Percentiles rank a stretch among this genome's conserved stretches.
These are phyloP conservation scores for Extremus antarcticus DNA, from an alignment of 495 filamentous ascomycete genomes.

Conservation along the genomic window DNA sequence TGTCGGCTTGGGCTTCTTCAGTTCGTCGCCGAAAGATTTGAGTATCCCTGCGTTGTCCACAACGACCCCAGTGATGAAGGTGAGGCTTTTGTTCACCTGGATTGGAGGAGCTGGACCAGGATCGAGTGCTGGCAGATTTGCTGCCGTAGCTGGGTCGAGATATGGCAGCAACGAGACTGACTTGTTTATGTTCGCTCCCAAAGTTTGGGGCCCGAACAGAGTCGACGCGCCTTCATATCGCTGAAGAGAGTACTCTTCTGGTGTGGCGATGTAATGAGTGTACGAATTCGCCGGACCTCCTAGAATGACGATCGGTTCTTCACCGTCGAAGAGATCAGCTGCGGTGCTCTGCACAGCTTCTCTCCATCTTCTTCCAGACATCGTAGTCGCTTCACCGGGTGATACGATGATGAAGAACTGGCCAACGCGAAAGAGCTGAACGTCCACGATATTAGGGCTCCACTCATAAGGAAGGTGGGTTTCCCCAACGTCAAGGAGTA, in stretches of 20 bases:
- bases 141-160: conserved; percentile 41
- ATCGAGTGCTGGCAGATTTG: conserved; percentile 29
- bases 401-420: conserved; percentile 80
- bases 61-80: conserved; percentile 72
- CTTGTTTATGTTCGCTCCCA: conserved; percentile 82
- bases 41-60: conserved; percentile 61
- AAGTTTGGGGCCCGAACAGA: conserved; percentile 82
- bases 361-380: conserved; percentile 89
- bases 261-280: conserved; percentile 89
- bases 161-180: conserved; percentile 63
- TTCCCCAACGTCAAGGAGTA: conserved; percentile 82
- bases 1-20: conserved; percentile 42
- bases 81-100: conserved; percentile 67
- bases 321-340: not conserved
- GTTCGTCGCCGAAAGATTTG: conserved; percentile 65
- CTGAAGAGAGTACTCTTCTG: conserved; percentile 83
- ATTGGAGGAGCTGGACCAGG: conserved; percentile 63
- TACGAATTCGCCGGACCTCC: conserved; percentile 95
- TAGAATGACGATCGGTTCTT: conserved; percentile 63
- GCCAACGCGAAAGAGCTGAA: conserved; percentile 80
- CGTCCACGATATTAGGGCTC: conserved; percentile 87
- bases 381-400: conserved; percentile 87
- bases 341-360: conserved; percentile 53
- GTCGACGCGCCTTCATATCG: conserved; percentile 94
- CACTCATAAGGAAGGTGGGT: conserved; percentile 71